phyloP scores from a whole-genome alignment of 306 rosid species.

The Gillenia trifoliata region DNA sequence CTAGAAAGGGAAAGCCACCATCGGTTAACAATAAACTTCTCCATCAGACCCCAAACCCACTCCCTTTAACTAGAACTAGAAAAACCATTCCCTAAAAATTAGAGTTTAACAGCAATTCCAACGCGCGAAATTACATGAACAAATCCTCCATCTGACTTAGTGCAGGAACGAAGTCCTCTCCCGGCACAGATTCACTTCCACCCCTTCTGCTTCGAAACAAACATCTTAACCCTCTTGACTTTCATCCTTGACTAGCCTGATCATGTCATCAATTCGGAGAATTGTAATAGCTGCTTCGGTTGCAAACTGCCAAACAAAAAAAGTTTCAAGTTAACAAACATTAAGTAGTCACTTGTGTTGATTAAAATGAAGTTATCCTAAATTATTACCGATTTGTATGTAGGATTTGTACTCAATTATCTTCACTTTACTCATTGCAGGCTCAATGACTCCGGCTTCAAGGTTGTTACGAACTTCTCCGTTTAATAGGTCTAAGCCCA shows the following conservation, averaged over 20 bases:
- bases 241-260: slow-evolving; percentile 88
- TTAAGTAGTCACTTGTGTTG: background rate
- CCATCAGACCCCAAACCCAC: background rate
- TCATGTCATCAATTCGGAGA: slow-evolving; percentile 98
- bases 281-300: slow-evolving; percentile 97
- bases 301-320: slow-evolving; percentile 56
- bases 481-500: slow-evolving; percentile 86
- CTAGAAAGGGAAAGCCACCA: background rate
- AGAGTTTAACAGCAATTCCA: background rate
- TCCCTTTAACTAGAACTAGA: background rate
- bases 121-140: background rate
- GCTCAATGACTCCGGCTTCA: slow-evolving; percentile 99
- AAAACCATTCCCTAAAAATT: background rate
- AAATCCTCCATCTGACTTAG: background rate
- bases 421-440: slow-evolving; percentile 98
- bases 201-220: background rate
- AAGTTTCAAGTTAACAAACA: background rate
- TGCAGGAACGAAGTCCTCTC: background rate
- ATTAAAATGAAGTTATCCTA: background rate
- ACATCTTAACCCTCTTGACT: slow-evolving; percentile 51
- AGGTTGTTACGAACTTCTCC: slow-evolving; percentile 80
- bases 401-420: slow-evolving; percentile 57
- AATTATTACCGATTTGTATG: background rate
- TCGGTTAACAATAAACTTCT: background rate
- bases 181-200: background rate